Percentiles rank a stretch among this genome's conserved stretches.
phyloP scores from a whole-genome alignment of 495 filamentous ascomycete genomes.

The Aspergillus cavernicola region DNA sequence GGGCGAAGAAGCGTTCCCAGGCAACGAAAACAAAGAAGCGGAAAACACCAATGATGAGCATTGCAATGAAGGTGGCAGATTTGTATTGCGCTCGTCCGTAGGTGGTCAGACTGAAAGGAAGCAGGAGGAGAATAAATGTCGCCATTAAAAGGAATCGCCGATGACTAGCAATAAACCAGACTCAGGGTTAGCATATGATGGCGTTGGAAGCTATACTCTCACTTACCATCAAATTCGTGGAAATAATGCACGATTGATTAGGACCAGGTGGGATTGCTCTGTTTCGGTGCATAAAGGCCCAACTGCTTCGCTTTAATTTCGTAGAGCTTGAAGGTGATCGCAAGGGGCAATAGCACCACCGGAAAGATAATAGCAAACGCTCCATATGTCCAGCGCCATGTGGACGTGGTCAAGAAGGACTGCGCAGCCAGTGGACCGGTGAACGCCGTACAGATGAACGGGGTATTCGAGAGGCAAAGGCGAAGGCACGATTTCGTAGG shows the following conservation, averaged over 20 bases:
- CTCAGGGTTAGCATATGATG: neutral
- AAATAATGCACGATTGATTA: conserved; percentile 51
- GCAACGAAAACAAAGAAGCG: conserved; percentile 54
- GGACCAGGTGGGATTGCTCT: conserved; percentile 39
- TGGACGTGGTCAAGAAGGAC: conserved; percentile 43
- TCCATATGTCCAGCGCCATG: conserved; percentile 64
- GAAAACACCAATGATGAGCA: conserved; percentile 53
- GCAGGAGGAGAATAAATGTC: conserved; percentile 60
- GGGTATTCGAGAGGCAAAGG: conserved; percentile 59
- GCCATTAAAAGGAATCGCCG: conserved; percentile 56
- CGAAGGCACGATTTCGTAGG: conserved; percentile 58
- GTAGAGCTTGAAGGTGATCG: conserved; percentile 49
- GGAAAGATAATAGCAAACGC: conserved; percentile 57
- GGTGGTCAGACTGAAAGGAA: conserved; percentile 56
- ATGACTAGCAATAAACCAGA: conserved; percentile 26
- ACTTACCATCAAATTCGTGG: conserved; percentile 56
- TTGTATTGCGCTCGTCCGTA: conserved; percentile 48
- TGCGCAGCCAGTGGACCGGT: conserved; percentile 32
- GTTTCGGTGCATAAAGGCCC: conserved; percentile 25
- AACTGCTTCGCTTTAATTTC: conserved; percentile 52
- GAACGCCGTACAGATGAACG: conserved; percentile 50
- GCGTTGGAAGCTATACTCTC: neutral
- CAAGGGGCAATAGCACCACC: conserved; percentile 48
- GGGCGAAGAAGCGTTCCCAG: conserved; percentile 57
- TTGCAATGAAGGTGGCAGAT: conserved; percentile 49